A percentile compares a stretch with the other conserved stretches of the same genome.
Evolutionary conservation across 768 basidiomycete species (phyloP).

Genomic region (Xerocomus spinulosus): DNA sequence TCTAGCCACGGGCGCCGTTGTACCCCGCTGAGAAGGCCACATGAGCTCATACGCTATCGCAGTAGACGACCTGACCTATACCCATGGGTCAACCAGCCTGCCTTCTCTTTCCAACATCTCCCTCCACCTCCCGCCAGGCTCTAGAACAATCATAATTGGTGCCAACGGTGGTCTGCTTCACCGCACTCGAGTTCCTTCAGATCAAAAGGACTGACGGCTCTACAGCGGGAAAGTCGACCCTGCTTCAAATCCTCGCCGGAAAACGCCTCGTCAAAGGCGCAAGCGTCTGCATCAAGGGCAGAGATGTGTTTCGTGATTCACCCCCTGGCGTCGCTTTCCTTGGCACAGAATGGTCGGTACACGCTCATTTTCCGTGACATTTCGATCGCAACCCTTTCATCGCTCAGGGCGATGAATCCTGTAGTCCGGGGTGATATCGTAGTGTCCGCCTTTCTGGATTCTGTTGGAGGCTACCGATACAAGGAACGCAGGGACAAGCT

Average conservation of each 20-base stretch:
- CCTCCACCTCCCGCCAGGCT: slow-evolving; percentile 66
- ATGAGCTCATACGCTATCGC: slow-evolving; percentile 31
- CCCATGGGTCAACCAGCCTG: slow-evolving; percentile 38
- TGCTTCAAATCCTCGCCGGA: slow-evolving; percentile 90
- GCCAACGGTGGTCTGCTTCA: slow-evolving; percentile 77
- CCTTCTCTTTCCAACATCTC: slow-evolving; percentile 63
- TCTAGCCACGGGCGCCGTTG: too few species aligned
- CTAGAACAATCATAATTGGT: slow-evolving; percentile 82
- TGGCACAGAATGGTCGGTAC: slow-evolving; percentile 85
- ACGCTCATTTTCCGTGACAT: neutral
- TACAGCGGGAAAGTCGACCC: slow-evolving; percentile 89
- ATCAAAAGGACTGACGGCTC: slow-evolving; percentile 1
- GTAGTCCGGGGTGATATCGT: slow-evolving; percentile 91
- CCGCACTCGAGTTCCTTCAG: slow-evolving; percentile 1
- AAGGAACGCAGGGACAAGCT: slow-evolving; percentile 82
- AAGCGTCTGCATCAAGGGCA: slow-evolving; percentile 65
- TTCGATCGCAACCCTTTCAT: neutral
- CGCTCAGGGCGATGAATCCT: slow-evolving; percentile 97
- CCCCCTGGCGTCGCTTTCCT: slow-evolving; percentile 81
- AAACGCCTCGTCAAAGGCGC: slow-evolving; percentile 71
- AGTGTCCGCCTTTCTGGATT: slow-evolving; percentile 93
- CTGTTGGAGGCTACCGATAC: slow-evolving; percentile 92
- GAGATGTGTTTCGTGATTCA: slow-evolving; percentile 86
- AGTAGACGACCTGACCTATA: slow-evolving; percentile 54
- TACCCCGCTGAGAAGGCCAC: too few species aligned